Conservation (phyloP, 129 eudicot genomes). For the Erigeron canadensis region DNA sequence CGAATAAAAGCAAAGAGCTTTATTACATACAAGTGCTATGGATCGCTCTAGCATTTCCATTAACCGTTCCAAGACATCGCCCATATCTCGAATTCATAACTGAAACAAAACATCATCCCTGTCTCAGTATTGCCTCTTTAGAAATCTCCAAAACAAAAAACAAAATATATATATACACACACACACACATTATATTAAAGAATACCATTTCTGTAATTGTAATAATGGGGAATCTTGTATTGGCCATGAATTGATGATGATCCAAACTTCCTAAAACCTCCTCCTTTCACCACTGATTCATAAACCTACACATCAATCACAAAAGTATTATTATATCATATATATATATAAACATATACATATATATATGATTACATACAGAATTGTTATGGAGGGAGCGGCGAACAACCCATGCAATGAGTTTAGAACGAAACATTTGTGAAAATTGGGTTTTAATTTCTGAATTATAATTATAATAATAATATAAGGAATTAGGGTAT, state of each 20-base stretch:
- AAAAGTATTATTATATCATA: not conserved
- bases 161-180: not conserved
- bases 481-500: not conserved
- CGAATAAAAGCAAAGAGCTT: not conserved
- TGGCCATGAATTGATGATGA: constrained; percentile 36
- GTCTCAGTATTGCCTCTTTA: constrained; percentile 1
- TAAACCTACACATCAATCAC: constrained; percentile 23
- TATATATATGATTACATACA: constrained; percentile 13
- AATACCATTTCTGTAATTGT: constrained; percentile 26
- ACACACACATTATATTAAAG: no score
- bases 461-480: not conserved
- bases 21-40: constrained; percentile 50
- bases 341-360: not conserved
- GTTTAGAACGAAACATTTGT: constrained; percentile 40
- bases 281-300: constrained; percentile 27
- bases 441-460: not conserved
- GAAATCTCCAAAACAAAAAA: not conserved
- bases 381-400: constrained; percentile 29
- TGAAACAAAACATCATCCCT: constrained; percentile 19
- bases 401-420: constrained; percentile 42
- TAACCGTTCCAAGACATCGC: constrained; percentile 26
- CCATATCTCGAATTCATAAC: constrained; percentile 27
- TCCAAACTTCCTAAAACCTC: constrained; percentile 39
- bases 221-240: constrained; percentile 8
- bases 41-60: constrained; percentile 37